Evolutionary conservation across 202 grass and related monocot species (phyloP), one percentile per base, ranked within the genome.

Genomic region (Schoenoplectus tabernaemontani): DNA sequence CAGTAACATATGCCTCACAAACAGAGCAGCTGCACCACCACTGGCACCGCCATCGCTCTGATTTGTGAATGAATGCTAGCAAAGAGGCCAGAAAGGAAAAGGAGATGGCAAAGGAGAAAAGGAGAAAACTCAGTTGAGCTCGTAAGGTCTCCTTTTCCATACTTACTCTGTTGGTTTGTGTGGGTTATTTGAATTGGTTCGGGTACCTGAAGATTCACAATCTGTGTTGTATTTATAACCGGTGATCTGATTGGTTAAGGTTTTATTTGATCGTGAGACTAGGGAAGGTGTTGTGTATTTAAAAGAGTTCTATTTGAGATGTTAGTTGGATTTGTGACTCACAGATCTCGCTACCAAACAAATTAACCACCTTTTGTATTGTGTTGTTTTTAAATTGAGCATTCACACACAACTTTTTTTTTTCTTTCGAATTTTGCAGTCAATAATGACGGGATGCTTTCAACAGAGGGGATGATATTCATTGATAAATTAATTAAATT

Each of bases 21-120:
- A 97, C 76, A 1, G 83, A 78, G 87, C 93, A 97, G 78, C 61
- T 75, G 89, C 93, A 93, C 85, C 88, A 93, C 90, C 89, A 93
- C n/a, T 80, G 81, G 59, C 83, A 81, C 0, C 82, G 66, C 68
- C 82, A 33, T 15, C 68, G 70, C 34, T 61, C 13, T 4, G 59
- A 65, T 48, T 65, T 80, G 20, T 47, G 59, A 57, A 75, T 22
- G 66, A 80, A 37, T 7, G 78, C 79, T 17, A 96, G 76, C 6
- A 96, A 80, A 3, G 44, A 69, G 7, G 88, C 76, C 1, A 92
- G 82, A 4, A 82, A 67, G 42, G 86, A 87, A 39, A 87, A 89
- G 80, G 54, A 87, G 77, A 62, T 64, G 58, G 88, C 58, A 12
- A 87, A 67, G 56, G 71, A 79, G 86, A 92, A 96, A 61, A 96